Base-by-base conservation (phyloP, 352 stramenopile species). In the Phytopythium ostracodes region DNA sequence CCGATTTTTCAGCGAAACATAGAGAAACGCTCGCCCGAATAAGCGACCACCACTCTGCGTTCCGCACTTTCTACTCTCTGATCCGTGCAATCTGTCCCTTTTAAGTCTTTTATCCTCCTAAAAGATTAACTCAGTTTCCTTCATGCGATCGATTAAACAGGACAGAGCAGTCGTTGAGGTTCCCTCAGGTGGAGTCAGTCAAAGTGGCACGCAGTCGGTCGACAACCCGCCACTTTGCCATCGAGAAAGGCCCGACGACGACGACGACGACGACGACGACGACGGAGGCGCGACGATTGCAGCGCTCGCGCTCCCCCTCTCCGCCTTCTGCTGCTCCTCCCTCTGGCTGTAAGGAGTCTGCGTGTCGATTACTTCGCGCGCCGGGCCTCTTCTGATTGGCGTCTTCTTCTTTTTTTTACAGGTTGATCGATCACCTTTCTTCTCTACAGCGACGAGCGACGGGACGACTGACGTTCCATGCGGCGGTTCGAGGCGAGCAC, bases 1-100 rank as follows among this genome's bases (percentile, higher is more conserved):
- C 24, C 52, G 31, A 33, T 18, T 47, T 59, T 54, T 54, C 47
- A 54, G 4, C 12, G 24, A 53, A 53, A 53, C 5, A 12, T 53
- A 53, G 46, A 35, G 46, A 53, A 53, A 53, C 46, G 14, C n/a
- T 22, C 24, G 5, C 4, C n/a, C 22, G 24, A 17, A 35, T 38
- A 38, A 38, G 7, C 42, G 42, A 47, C 18, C 17, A 47, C 0
- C 42, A 47, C 42, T 47, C 42, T 38, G 33, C 33, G 14, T 38
- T 38, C 33, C 18, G 42, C 20, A n/a, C 42, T 47, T 25, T n/a
- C 42, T 24, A 5, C 9, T 0, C 42, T 47, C 18, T 50, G 43
- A 29, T 17, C 43, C 20, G 20, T 29, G 0, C 10, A 24, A 50
- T 50, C 22, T 17, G 43, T 6, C 43, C 17, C 42, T n/a, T n/a